Evolutionary conservation across 257 asterid genomes (phyloP).

Genomic region (Nicotiana noctiflora): DNA sequence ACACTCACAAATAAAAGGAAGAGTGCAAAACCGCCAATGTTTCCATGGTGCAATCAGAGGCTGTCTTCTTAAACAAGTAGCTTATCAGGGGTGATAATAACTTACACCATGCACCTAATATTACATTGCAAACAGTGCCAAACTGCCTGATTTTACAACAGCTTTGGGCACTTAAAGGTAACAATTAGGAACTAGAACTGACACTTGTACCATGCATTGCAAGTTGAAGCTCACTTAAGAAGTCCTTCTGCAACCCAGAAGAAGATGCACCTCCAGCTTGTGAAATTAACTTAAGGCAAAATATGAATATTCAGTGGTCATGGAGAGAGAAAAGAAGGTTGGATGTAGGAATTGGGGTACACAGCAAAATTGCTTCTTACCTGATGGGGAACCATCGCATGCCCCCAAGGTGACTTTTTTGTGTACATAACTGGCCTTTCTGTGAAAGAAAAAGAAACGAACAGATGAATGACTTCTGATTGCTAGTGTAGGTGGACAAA

Average conservation of each 20-base stretch:
- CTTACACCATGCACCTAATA: neutral
- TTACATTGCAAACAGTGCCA: neutral
- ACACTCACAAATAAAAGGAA: neutral
- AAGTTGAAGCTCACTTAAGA: conserved; percentile 59
- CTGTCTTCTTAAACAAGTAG: neutral
- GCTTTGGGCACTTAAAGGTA: conserved; percentile 19
- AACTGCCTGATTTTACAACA: conserved; percentile 9
- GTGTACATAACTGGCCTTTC: conserved; percentile 74
- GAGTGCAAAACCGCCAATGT: neutral
- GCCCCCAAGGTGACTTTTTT: conserved; percentile 60
- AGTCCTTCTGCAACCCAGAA: conserved; percentile 58
- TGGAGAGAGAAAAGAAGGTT: neutral
- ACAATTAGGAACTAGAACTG: conserved; percentile 25
- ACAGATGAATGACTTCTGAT: neutral
- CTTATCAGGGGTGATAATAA: neutral
- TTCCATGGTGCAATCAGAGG: neutral
- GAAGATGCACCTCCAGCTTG: conserved; percentile 32
- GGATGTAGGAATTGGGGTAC: neutral
- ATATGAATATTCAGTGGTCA: neutral
- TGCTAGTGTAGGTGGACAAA: neutral
- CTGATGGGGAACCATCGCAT: conserved; percentile 60
- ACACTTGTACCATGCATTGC: conserved; percentile 53
- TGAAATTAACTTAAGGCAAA: conserved; percentile 39
- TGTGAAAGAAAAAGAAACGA: conserved; percentile 29
- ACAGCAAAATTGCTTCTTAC: conserved; percentile 24